Percentiles rank a stretch among this genome's conserved stretches.
Evolutionary conservation across 1,284 basidiomycete genomes (phyloP).

Genomic region (Microbotryum violaceum): DNA sequence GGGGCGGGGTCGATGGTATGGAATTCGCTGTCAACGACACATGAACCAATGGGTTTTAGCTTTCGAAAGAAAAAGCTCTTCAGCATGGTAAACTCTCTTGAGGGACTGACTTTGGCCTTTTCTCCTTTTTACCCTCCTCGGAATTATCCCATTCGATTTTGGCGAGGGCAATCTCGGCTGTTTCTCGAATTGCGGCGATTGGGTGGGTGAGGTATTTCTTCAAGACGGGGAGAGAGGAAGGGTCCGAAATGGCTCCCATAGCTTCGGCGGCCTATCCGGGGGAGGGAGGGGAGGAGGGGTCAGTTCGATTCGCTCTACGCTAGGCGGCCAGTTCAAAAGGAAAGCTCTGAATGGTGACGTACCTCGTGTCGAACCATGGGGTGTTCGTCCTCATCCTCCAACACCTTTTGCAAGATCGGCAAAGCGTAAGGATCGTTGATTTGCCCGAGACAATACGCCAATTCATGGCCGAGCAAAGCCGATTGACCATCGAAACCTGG

Average conservation of each 20-base stretch:
- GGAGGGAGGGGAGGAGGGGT: not conserved
- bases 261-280: constrained; percentile 79
- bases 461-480: constrained; percentile 89
- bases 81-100: too few relatives aligned
- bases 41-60: not conserved
- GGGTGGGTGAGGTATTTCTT: constrained; percentile 56
- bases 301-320: not conserved
- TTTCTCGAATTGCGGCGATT: constrained; percentile 81
- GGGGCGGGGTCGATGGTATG: constrained; percentile 94
- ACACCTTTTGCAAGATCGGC: constrained; percentile 66
- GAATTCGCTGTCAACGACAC: constrained; percentile 49
- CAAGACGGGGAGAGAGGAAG: constrained; percentile 61
- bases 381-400: constrained; percentile 66
- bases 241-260: constrained; percentile 82
- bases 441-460: constrained; percentile 95
- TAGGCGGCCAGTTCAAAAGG: not conserved
- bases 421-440: constrained; percentile 69
- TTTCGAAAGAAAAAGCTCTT: too few relatives aligned
- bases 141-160: constrained; percentile 88
- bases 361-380: constrained; percentile 98
- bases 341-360: constrained; percentile 30
- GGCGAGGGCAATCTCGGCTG: constrained; percentile 91
- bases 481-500: constrained; percentile 79
- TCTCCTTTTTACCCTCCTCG: constrained; percentile 40
- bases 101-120: constrained; percentile 31